These are phyloP conservation scores for Pichia sp. DNA, from an alignment of 1,139 yeast genomes.

Conservation along the genomic window DNA sequence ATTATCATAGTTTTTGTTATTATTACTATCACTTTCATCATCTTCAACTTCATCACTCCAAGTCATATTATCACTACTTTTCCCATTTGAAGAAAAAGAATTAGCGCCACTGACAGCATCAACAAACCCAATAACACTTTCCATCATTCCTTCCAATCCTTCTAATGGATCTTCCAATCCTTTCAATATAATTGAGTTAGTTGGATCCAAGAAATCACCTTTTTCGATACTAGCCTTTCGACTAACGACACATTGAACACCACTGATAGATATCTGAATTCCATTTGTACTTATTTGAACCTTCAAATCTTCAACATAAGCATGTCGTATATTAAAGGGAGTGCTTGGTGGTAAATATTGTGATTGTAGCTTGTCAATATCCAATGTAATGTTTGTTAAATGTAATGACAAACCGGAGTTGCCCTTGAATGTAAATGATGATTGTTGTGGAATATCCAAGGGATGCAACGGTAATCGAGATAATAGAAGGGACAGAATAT, in stretches of 20 bases:
- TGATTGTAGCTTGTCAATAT: constrained; percentile 15
- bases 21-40: constrained; percentile 21
- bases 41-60: constrained; percentile 17
- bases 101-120: constrained; percentile 17
- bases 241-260: constrained; percentile 10
- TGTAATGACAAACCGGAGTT: constrained; percentile 13
- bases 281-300: constrained; percentile 13
- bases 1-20: constrained; percentile 16
- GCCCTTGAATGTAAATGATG: constrained; percentile 12
- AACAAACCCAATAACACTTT: constrained; percentile 20
- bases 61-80: neutral
- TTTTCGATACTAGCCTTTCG: constrained; percentile 10
- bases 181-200: constrained; percentile 10
- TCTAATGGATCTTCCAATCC: constrained; percentile 13
- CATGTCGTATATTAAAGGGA: constrained; percentile 15
- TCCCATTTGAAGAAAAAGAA: constrained; percentile 5
- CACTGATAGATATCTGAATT: constrained; percentile 7
- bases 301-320: constrained; percentile 12
- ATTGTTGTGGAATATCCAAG: constrained; percentile 14
- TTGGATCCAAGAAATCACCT: constrained; percentile 5
- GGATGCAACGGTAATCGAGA: constrained; percentile 17
- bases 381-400: constrained; percentile 14
- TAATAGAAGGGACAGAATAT: constrained; percentile 12
- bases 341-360: constrained; percentile 14
- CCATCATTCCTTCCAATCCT: constrained; percentile 17